Evolutionary conservation across 305 asterid genomes (phyloP), one percentile per base, ranked within the genome.

Genomic region (Caryopteris hybrid): DNA sequence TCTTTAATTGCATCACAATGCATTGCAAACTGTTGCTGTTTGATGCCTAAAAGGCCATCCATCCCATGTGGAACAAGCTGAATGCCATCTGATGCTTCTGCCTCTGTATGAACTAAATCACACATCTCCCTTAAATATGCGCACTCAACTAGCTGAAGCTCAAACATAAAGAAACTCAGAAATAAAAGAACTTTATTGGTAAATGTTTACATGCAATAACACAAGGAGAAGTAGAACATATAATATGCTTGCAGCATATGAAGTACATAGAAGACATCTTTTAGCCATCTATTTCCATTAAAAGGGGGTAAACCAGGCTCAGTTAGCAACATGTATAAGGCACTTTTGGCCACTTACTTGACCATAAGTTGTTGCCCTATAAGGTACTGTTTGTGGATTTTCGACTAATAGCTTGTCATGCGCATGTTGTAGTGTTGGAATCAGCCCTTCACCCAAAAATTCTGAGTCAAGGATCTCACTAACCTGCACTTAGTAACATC

Each of bases 381-480:
- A 87, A 75, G 99, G 99, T 34, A 90, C 94, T 27, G 95, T 84
- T 74, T 66, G 80, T 20, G 99, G 97, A 78, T 86, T 85, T 74
- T 87, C 85, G 66, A 81, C 86, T 81, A 93, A 78, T 38, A 93
- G 84, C 51, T 90, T 77, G 75, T 93, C 97, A 77, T 93, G 96
- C 36, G 99, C 99, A 79, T 93, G 97, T 76, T 93, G 99, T 55
- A 93, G 79, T 68, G 95, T 90, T 61, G 99, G 97, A 76, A 93
- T 93, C 61, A 93, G 80, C 76, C 99, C 99, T 87, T 93, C 99
- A 21, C 97, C 97, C 79, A 93, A 73, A 63, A 93, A 86, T 77
- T 93, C 97, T 2, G 97, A 90, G 73, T 93, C 97, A 14, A 93
- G 81, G 71, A 93, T 93, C 87, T 93, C 97, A 52, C 97, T 93